Conservation (phyloP, 139 green algal species). For the Marvania coccoides region DNA sequence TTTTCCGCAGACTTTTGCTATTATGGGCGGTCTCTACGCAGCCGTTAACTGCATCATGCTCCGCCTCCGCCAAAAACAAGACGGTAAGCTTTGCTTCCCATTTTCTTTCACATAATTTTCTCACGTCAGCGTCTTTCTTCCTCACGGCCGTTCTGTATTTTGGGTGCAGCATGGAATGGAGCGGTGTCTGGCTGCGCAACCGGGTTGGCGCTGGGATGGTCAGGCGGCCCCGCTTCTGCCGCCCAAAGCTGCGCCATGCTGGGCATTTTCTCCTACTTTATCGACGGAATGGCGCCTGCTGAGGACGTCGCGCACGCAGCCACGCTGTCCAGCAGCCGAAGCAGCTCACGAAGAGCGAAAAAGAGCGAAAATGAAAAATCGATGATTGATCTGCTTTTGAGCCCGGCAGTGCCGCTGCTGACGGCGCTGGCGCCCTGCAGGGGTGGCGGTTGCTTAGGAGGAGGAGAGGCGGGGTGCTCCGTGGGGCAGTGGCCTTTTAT, state of each 20-base stretch:
- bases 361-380: too few species aligned
- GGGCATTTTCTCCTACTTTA: conserved; percentile 32
- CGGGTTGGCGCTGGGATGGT: conserved; percentile 44
- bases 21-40: conserved; percentile 59
- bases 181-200: conserved; percentile 48
- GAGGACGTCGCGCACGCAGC: background rate
- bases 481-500: too few species aligned
- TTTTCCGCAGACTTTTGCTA: conserved; percentile 30
- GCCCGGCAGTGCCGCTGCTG: conserved; percentile 12
- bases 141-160: background rate
- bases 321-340: too few species aligned
- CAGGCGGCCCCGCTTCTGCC: conserved; percentile 16
- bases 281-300: conserved; percentile 15
- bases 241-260: conserved; percentile 30
- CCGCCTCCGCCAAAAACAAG: conserved; percentile 49
- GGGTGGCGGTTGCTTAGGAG: background rate
- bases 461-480: too few species aligned
- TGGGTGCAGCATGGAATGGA: conserved; percentile 45
- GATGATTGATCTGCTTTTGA: conserved; percentile 5
- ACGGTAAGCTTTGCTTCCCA: conserved; percentile 30
- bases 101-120: background rate
- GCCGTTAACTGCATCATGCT: conserved; percentile 48
- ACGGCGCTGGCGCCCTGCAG: background rate
- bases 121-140: background rate
- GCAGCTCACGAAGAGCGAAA: too few species aligned